phyloP scores from a whole-genome alignment of 2,329 filamentous ascomycete species.

The Talaromyces sp. region DNA sequence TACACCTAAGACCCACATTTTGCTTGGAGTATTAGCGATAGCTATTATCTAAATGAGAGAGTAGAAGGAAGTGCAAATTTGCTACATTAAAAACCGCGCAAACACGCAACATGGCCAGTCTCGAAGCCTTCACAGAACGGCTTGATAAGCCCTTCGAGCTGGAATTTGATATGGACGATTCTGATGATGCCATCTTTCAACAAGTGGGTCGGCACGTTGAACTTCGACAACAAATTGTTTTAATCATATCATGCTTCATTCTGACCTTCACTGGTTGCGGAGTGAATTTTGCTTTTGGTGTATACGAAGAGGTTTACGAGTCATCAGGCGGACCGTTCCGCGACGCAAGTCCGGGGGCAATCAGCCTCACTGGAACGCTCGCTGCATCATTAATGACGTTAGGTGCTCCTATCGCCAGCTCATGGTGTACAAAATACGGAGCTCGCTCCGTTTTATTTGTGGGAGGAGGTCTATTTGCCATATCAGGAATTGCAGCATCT shows the following conservation, averaged over 20 bases:
- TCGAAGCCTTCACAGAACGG: background rate
- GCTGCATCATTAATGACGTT: slow-evolving; percentile 39
- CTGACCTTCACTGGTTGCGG: slow-evolving; percentile 38
- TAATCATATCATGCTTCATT: slow-evolving; percentile 22
- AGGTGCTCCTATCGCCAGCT: slow-evolving; percentile 35
- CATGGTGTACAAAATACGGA: slow-evolving; percentile 35
- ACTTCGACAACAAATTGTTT: background rate
- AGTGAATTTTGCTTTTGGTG: slow-evolving; percentile 41
- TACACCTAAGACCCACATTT: no score
- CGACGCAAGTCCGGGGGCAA: slow-evolving; percentile 33
- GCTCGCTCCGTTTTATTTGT: slow-evolving; percentile 32
- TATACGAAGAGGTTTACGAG: slow-evolving; percentile 43
- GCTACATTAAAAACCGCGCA: no score
- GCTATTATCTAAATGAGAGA: background rate
- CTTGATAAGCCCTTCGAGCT: background rate
- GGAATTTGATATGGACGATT: background rate
- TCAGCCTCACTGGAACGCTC: slow-evolving; percentile 40
- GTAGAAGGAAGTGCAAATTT: no score
- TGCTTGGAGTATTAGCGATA: no score
- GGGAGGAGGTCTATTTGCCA: slow-evolving; percentile 35
- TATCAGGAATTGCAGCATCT: slow-evolving; percentile 35
- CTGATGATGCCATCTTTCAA: background rate
- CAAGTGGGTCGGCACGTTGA: no score
- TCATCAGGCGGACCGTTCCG: slow-evolving; percentile 37
- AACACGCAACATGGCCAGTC: background rate